Base-by-base conservation (phyloP, 192 early-diverging fungal genomes). In the Cladochytrium replicatum region DNA sequence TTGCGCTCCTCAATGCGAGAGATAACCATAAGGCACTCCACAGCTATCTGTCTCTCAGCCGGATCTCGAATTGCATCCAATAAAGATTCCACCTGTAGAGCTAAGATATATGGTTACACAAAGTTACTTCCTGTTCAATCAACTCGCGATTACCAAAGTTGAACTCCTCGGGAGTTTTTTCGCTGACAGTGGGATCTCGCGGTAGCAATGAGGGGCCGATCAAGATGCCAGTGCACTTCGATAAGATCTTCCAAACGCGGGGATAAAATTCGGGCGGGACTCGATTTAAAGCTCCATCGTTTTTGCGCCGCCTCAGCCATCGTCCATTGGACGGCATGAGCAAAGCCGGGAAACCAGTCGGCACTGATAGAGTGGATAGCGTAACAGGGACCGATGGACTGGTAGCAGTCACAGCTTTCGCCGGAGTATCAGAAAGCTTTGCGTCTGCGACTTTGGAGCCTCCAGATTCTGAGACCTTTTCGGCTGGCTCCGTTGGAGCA, bases 271-370 rank as follows among this genome's bases (percentile, higher is more conserved):
- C 72, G 3, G 57, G 50, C 4, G 88, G 87, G 0, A 86, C 85
- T 26, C 88, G 72, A 60, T 89, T 88, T 22, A 91, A 58, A 1
- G 88, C 82, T 17, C 88, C 88, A 55, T 91, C 88, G 51, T 88
- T 88, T 58, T 80, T 83, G 32, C 88, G 67, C 24, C 86, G 74
- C 4, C 86, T 63, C 45, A 88, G 55, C 86, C 86, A 88, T 19
- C 55, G 32, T 11, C 75, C 75, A 31, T 65, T 60, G 4, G 58
- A 68, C 2, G 75, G 75, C 58, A 74, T 51, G 37, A 67, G 34
- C 42, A 66, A 46, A 11, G 48, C 59, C 22, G 57, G n/a, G n/a
- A n/a, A n/a, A n/a, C n/a, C n/a, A n/a, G n/a, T n/a, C n/a, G n/a
- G n/a, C n/a, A n/a, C 13, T 37, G 13, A 37, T 37, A 37, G 17